These are phyloP conservation scores for Clarireedia monteithiana DNA, from an alignment of 2,329 filamentous ascomycete species.

Conservation along the genomic window DNA sequence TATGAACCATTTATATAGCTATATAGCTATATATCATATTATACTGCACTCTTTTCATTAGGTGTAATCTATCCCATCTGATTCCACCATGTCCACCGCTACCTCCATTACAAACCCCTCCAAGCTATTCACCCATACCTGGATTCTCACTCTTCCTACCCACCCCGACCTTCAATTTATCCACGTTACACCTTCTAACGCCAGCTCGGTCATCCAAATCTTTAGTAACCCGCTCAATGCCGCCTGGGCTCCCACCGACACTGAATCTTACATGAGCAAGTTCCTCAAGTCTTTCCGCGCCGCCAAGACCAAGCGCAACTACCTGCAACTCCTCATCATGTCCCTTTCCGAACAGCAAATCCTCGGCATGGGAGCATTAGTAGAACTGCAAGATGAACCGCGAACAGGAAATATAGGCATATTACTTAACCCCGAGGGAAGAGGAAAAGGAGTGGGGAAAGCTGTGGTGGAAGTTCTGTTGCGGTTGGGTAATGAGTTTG, in stretches of 20 bases:
- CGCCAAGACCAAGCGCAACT: not conserved
- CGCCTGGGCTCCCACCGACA: not conserved
- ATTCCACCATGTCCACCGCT: no score
- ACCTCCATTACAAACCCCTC: not conserved
- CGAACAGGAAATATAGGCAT: not conserved
- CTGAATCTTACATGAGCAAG: not conserved
- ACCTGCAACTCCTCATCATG: not conserved
- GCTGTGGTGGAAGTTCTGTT: constrained; percentile 5
- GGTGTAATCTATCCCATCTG: no score
- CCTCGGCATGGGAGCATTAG: not conserved
- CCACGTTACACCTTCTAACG: constrained; percentile 8
- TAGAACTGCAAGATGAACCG: not conserved
- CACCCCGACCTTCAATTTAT: constrained; percentile 12
- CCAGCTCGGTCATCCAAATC: not conserved
- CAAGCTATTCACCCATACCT: constrained; percentile 13
- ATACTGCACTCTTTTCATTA: no score
- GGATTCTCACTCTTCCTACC: constrained; percentile 11
- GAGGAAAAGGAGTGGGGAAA: not conserved
- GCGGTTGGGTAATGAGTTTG: constrained; percentile 13
- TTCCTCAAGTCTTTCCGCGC: not conserved
- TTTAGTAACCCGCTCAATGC: constrained; percentile 3
- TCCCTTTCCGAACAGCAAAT: not conserved
- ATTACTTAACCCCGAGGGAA: not conserved
- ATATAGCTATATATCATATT: no score
- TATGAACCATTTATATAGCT: no score